Conservation (phyloP, 2,329 filamentous ascomycete genomes). For the Rhynchosporium agropyri region DNA sequence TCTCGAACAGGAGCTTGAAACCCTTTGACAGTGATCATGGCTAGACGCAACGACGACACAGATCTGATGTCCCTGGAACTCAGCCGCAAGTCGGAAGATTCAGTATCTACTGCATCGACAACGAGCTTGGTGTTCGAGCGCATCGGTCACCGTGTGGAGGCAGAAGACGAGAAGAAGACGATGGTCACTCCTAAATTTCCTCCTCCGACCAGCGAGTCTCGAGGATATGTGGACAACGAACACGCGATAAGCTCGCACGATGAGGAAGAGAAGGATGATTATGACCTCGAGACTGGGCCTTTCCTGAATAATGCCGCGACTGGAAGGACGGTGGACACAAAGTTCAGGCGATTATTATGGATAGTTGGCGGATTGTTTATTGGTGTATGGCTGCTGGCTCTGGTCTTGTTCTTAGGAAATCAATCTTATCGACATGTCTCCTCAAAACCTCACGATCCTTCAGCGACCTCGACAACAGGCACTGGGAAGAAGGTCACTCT, state of each 20-base stretch:
- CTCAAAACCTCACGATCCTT: slow-evolving; percentile 67
- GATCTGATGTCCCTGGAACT: slow-evolving; percentile 35
- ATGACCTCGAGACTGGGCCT: slow-evolving; percentile 52
- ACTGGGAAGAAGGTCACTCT: slow-evolving; percentile 74
- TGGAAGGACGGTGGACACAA: slow-evolving; percentile 62
- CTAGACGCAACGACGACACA: slow-evolving; percentile 38
- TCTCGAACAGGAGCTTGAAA: slow-evolving; percentile 29
- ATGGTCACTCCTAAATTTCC: slow-evolving; percentile 39
- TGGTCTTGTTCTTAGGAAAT: slow-evolving; percentile 66
- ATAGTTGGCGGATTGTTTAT: slow-evolving; percentile 63
- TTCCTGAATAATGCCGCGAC: slow-evolving; percentile 43
- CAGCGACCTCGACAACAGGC: slow-evolving; percentile 62
- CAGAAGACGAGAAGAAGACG: slow-evolving; percentile 29
- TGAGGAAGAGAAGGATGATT: slow-evolving; percentile 42
- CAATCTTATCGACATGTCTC: slow-evolving; percentile 69
- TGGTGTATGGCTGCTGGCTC: slow-evolving; percentile 68
- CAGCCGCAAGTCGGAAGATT: slow-evolving; percentile 45
- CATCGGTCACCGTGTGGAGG: slow-evolving; percentile 56
- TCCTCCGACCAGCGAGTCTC: slow-evolving; percentile 33
- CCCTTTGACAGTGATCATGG: slow-evolving; percentile 37
- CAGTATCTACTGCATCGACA: slow-evolving; percentile 77
- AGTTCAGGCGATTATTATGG: slow-evolving; percentile 59
- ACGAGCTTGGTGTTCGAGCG: slow-evolving; percentile 82
- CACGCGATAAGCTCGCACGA: slow-evolving; percentile 29
- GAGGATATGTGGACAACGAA: slow-evolving; percentile 39